A percentile compares a stretch with the other conserved stretches of the same genome.
These are phyloP conservation scores for Infundibulicybe gibba DNA, from an alignment of 768 basidiomycete genomes.

Conservation along the genomic window DNA sequence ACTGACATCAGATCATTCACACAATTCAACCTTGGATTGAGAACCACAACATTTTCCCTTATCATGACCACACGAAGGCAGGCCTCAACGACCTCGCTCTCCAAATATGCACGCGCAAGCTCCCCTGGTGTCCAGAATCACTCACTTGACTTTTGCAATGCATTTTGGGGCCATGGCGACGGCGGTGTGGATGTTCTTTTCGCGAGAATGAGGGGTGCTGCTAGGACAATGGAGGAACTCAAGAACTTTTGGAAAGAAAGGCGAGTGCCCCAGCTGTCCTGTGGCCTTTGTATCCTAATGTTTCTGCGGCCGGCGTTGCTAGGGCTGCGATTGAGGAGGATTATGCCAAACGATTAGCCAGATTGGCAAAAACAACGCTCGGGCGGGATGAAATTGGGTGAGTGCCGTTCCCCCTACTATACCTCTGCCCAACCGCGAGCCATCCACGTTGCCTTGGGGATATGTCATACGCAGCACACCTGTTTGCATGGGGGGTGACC, in stretches of 20 bases:
- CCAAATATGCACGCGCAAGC: conserved; percentile 58
- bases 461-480: background rate
- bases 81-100: conserved; percentile 78
- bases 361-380: conserved; percentile 70
- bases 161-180: conserved; percentile 91
- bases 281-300: background rate
- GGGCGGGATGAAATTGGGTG: conserved; percentile 95
- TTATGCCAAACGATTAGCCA: conserved; percentile 81
- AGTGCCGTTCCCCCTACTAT: conserved; percentile 24
- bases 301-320: conserved; percentile 5
- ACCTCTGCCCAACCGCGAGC: background rate
- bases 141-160: conserved; percentile 89
- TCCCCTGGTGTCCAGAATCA: conserved; percentile 46
- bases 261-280: conserved; percentile 39
- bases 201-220: conserved; percentile 82
- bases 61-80: conserved; percentile 73
- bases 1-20: too few relatives aligned
- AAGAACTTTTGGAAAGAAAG: conserved; percentile 91
- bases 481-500: too few relatives aligned
- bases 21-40: too few relatives aligned
- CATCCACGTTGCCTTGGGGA: background rate
- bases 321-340: conserved; percentile 94
- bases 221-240: conserved; percentile 86
- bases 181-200: conserved; percentile 89
- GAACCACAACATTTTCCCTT: background rate